Conservation (phyloP, 768 basidiomycete species). For the Suillus subalutaceus region DNA sequence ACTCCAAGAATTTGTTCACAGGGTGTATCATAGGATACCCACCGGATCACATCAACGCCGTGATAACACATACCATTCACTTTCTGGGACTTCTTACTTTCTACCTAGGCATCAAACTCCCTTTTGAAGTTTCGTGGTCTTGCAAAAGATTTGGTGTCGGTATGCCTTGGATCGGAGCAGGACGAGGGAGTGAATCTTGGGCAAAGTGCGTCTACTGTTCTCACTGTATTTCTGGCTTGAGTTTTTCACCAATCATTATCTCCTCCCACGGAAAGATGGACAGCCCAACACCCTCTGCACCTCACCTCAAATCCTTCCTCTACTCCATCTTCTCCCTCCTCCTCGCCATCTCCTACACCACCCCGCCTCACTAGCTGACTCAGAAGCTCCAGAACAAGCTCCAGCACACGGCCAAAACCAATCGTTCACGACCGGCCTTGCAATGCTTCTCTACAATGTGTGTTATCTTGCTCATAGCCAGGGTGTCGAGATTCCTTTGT, state of each 20-base stretch:
- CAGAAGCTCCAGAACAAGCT: slow-evolving; percentile 27
- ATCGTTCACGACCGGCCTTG: slow-evolving; percentile 79
- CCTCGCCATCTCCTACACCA: slow-evolving; percentile 15
- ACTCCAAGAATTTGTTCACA: slow-evolving; percentile 1
- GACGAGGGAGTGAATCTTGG: slow-evolving; percentile 70
- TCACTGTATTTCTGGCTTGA: not conserved
- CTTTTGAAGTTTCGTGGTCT: slow-evolving; percentile 77
- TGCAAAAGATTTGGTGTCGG: slow-evolving; percentile 74
- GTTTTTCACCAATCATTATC: slow-evolving; percentile 4
- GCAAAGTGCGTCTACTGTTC: slow-evolving; percentile 48
- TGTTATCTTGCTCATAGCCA: slow-evolving; percentile 85
- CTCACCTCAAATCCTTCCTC: slow-evolving; percentile 49
- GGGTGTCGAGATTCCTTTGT: slow-evolving; percentile 70
- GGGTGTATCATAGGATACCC: slow-evolving; percentile 61
- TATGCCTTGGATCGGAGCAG: slow-evolving; percentile 75
- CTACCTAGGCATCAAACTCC: slow-evolving; percentile 83
- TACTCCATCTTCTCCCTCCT: slow-evolving; percentile 30
- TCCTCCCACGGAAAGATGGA: slow-evolving; percentile 51
- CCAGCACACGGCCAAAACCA: slow-evolving; percentile 34
- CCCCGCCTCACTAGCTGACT: slow-evolving; percentile 20
- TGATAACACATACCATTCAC: slow-evolving; percentile 81
- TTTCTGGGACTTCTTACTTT: slow-evolving; percentile 78
- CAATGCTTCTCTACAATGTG: slow-evolving; percentile 84
- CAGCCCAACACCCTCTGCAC: slow-evolving; percentile 68
- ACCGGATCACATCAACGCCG: slow-evolving; percentile 86